Evolutionary conservation across 106 monocot species (phyloP), one percentile per base, ranked within the genome.

Genomic region (Acorus gramineus): DNA sequence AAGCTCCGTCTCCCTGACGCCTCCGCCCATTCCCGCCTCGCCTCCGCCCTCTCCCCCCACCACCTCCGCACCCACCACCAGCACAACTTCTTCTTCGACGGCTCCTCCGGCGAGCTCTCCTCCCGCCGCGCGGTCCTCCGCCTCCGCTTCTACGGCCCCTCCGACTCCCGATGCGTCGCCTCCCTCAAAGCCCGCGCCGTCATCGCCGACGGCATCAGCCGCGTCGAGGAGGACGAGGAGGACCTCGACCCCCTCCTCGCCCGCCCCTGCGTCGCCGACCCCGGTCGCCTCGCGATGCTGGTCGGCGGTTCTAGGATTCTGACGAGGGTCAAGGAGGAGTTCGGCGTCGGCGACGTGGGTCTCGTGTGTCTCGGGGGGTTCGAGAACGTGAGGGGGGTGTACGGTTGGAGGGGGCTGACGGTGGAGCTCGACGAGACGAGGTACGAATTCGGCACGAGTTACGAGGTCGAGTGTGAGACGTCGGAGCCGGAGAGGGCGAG

Each of bases 141-240:
- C 46, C 53, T 99, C 60, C 85, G 98, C 49, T 86, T 99, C 83
- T 92, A 98, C 72, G 81, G 73, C 57, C 70, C 28, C 28, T 28
- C 53, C 53, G 92, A 92, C 74, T 48, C 83, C 62, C 85, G 83
- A 54, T 88, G 85, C 74, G 85, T 92, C 14, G 64, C 84, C 69
- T 89, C 98, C 57, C 88, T 99, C 63, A 99, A 99, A 69, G 66
- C 81, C 66, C 82, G 77, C 44, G 78, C 98, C 48, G 66, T 50
- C 43, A 69, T 99, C 56, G 61, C 48, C 64, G 81, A 54, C 67
- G 98, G 98, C 46, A 46, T 99, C 61, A 98, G 98, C 78, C 78
- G 88, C 14, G 98, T 98, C 10, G 98, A 98, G 81, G 98, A 98
- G 75, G 75, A 79, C 8, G 98, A 98, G 73, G 98, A 98, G 69